Conservation (phyloP, 2,329 filamentous ascomycete species). For the Drechmeria coniospora region DNA sequence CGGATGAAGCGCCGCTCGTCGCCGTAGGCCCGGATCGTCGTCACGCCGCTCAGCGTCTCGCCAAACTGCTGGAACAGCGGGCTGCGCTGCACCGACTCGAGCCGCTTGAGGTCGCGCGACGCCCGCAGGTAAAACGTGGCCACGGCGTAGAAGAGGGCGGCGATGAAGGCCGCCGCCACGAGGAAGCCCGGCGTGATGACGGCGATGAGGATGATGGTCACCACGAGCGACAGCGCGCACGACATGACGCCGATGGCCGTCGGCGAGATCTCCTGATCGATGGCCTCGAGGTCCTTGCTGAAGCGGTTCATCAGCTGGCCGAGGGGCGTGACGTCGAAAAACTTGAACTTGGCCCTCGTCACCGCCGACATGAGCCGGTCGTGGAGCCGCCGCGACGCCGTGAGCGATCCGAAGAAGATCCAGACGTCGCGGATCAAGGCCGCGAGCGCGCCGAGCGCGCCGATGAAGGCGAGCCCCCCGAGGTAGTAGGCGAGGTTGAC, state of each 20-base stretch:
- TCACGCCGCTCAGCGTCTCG: constrained; percentile 86
- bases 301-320: constrained; percentile 98
- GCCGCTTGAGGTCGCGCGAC: constrained; percentile 85
- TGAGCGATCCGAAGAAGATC: constrained; percentile 82
- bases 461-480: constrained; percentile 65
- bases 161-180: constrained; percentile 75
- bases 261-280: constrained; percentile 91
- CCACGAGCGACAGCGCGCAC: constrained; percentile 53
- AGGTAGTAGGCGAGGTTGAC: constrained; percentile 81
- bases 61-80: constrained; percentile 97
- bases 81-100: constrained; percentile 88
- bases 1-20: constrained; percentile 87
- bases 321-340: constrained; percentile 91
- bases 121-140: constrained; percentile 80
- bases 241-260: constrained; percentile 64
- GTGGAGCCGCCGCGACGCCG: constrained; percentile 76
- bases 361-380: constrained; percentile 61
- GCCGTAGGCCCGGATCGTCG: constrained; percentile 91
- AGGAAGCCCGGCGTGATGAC: constrained; percentile 83
- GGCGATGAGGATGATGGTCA: constrained; percentile 78
- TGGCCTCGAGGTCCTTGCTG: constrained; percentile 88
- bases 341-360: constrained; percentile 84
- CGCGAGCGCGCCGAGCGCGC: constrained; percentile 59
- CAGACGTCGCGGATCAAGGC: constrained; percentile 74
- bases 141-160: constrained; percentile 63